Percentiles rank a stretch among this genome's conserved stretches.
Evolutionary conservation across 352 stramenopile genomes (phyloP).

Genomic region (Poterioochromonas sp.): DNA sequence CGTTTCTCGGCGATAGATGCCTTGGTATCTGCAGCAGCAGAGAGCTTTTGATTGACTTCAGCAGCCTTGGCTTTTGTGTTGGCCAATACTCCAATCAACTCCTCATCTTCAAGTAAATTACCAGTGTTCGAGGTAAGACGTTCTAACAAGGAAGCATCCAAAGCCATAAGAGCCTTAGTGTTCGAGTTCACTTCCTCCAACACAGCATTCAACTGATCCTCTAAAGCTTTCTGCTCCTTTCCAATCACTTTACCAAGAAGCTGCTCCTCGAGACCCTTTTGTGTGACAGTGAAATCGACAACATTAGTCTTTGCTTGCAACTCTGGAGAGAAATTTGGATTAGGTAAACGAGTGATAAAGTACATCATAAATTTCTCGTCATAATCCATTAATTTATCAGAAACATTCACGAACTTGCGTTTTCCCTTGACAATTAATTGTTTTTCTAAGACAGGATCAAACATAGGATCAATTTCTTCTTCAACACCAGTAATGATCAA

Average conservation of each 20-base stretch:
- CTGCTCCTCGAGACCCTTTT: slow-evolving; percentile 91
- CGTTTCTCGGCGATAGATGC: slow-evolving; percentile 95
- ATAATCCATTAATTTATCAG: slow-evolving; percentile 97
- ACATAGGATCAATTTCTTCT: slow-evolving; percentile 96
- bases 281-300: slow-evolving; percentile 96
- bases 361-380: slow-evolving; percentile 94
- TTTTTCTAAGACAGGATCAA: slow-evolving; percentile 92
- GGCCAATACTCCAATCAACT: slow-evolving; percentile 92
- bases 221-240: slow-evolving; percentile 91
- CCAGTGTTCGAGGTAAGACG: slow-evolving; percentile 90
- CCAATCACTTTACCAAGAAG: slow-evolving; percentile 92
- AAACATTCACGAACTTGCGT: slow-evolving; percentile 92
- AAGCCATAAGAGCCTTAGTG: slow-evolving; percentile 86
- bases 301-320: slow-evolving; percentile 95
- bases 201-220: slow-evolving; percentile 96
- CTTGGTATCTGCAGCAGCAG: slow-evolving; percentile 87
- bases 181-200: slow-evolving; percentile 96
- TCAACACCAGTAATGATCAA: slow-evolving; percentile 85
- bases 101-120: slow-evolving; percentile 94
- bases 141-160: slow-evolving; percentile 90
- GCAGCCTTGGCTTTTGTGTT: slow-evolving; percentile 96
- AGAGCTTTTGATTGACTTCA: slow-evolving; percentile 93
- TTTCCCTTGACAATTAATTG: slow-evolving; percentile 90
- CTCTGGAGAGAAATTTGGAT: slow-evolving; percentile 93
- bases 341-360: slow-evolving; percentile 93